Evolutionary conservation across 768 basidiomycete genomes (phyloP).

Genomic region (Tylopilus sp.): DNA sequence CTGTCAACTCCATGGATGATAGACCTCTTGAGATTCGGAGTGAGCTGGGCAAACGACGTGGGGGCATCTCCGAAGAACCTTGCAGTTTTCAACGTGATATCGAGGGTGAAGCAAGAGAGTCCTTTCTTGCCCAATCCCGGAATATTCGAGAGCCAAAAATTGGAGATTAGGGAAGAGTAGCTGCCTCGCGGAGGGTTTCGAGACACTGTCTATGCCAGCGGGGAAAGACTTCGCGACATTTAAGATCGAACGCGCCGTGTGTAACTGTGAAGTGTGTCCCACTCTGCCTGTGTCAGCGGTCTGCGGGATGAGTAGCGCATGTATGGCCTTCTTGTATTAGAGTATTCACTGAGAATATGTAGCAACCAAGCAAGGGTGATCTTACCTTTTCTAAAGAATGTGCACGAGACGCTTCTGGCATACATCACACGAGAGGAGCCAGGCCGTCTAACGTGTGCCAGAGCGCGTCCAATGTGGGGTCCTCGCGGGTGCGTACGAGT

Average conservation of each 20-base stretch:
- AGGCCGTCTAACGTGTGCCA: neutral
- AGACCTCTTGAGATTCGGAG: neutral
- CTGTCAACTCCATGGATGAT: neutral
- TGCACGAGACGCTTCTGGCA: neutral
- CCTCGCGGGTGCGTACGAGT: neutral
- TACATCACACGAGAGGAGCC: neutral
- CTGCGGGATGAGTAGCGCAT: neutral
- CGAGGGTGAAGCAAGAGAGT: neutral
- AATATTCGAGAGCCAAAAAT: neutral
- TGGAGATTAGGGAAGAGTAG: neutral
- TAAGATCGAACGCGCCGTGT: neutral
- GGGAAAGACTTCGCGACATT: neutral
- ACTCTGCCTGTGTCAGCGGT: neutral
- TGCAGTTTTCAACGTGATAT: neutral
- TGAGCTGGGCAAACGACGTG: neutral
- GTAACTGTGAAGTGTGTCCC: neutral
- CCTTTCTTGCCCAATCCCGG: too few relatives aligned
- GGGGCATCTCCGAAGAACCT: too few relatives aligned
- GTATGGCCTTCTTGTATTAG: too few relatives aligned
- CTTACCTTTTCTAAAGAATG: neutral
- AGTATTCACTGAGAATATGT: neutral
- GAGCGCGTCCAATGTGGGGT: neutral
- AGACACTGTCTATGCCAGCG: neutral
- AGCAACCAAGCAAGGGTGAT: neutral
- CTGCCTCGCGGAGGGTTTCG: neutral